These are phyloP conservation scores for Podaxis mareebaensis DNA, from an alignment of 768 basidiomycete species.

Conservation along the genomic window DNA sequence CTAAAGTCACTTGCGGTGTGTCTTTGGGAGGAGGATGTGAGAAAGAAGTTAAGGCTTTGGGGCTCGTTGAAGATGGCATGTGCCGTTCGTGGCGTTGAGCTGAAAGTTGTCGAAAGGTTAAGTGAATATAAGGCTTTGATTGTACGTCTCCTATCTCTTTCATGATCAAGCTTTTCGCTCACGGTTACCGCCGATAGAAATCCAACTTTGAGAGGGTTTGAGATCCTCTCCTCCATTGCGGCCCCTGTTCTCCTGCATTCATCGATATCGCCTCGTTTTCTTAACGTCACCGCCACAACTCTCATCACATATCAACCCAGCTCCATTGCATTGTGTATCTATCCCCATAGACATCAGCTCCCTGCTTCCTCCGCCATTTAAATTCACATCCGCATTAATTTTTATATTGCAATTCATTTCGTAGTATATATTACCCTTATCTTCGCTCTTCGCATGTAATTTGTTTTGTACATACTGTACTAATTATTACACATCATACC, in stretches of 20 bases:
- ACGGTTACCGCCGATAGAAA: conserved; percentile 4
- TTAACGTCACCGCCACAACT: neutral
- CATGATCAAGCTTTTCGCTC: neutral
- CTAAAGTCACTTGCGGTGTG: conserved; percentile 27
- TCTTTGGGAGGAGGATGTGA: conserved; percentile 37
- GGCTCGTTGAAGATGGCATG: conserved; percentile 63
- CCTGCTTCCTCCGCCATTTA: neutral
- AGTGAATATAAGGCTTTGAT: conserved; percentile 23
- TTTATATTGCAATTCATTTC: neutral
- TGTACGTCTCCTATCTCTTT: conserved; percentile 20
- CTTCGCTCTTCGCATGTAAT: conserved; percentile 15
- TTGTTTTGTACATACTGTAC: neutral
- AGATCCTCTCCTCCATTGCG: neutral
- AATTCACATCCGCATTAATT: neutral
- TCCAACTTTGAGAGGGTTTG: conserved; percentile 7
- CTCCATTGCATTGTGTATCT: neutral
- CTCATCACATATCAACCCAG: neutral
- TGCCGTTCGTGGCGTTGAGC: conserved; percentile 57
- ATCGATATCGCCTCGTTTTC: neutral
- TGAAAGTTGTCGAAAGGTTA: conserved; percentile 34
- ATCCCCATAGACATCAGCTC: neutral
- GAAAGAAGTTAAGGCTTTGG: conserved; percentile 52
- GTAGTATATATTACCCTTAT: conserved; percentile 20
- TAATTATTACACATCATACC: neutral
- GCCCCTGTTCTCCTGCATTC: neutral